These are phyloP conservation scores for Penicillium soppii DNA, from an alignment of 495 filamentous ascomycete genomes.

Conservation along the genomic window DNA sequence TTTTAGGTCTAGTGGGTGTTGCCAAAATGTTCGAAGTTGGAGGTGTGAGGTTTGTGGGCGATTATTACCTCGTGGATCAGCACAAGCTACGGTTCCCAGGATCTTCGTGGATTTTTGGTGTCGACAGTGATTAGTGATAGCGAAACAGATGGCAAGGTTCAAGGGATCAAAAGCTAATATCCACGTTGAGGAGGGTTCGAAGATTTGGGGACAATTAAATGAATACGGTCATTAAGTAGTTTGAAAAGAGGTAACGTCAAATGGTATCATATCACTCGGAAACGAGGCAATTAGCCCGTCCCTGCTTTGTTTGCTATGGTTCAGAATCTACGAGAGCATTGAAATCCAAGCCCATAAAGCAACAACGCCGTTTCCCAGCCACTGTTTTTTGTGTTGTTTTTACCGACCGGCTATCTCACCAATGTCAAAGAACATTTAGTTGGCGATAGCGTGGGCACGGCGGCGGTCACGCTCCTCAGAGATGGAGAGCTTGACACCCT, in stretches of 20 bases:
- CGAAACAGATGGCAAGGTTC: background rate
- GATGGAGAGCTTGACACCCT: conserved; percentile 99
- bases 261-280: conserved; percentile 40
- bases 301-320: conserved; percentile 36
- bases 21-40: background rate
- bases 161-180: background rate
- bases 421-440: conserved; percentile 47
- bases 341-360: conserved; percentile 41
- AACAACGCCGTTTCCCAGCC: conserved; percentile 40
- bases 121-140: background rate
- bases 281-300: conserved; percentile 27
- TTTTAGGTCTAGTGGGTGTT: background rate
- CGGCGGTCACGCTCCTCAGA: conserved; percentile 97
- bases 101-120: background rate
- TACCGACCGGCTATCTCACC: conserved; percentile 19
- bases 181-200: background rate
- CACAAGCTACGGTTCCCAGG: background rate
- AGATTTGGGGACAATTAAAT: conserved; percentile 8
- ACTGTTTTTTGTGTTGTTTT: conserved; percentile 36
- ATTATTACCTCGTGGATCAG: background rate
- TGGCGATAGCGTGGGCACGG: conserved; percentile 74
- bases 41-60: background rate
- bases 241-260: conserved; percentile 30
- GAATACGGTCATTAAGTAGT: conserved; percentile 34
- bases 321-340: conserved; percentile 33